Evolutionary conservation across 257 asterid genomes (phyloP).

Genomic region (Plantago elongata): DNA sequence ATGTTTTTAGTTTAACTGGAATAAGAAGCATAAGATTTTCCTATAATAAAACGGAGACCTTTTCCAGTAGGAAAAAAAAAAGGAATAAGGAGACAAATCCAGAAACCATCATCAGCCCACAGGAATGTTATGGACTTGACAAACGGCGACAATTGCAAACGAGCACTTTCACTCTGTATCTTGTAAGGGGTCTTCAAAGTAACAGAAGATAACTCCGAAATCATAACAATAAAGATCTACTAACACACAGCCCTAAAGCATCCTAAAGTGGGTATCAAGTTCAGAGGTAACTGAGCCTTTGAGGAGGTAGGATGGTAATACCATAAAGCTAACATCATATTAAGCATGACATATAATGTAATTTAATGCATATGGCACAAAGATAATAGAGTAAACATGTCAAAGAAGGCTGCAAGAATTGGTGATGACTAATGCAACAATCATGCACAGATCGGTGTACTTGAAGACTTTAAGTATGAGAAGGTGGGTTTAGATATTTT

Average conservation of each 20-base stretch:
- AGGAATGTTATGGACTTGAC: neutral
- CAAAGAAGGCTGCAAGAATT: constrained; percentile 15
- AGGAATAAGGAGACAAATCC: neutral
- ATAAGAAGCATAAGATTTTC: constrained; percentile 1
- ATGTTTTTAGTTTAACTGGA: neutral
- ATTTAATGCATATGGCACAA: neutral
- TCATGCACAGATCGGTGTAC: neutral
- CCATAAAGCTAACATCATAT: neutral
- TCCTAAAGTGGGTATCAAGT: constrained; percentile 1
- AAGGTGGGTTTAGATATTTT: constrained; percentile 20
- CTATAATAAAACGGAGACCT: constrained; percentile 6
- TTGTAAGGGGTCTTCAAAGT: too few relatives aligned
- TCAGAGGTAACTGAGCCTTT: constrained; percentile 4
- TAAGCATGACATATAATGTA: neutral
- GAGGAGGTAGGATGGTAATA: constrained; percentile 1
- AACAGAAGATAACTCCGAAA: neutral
- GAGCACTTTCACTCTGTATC: too few relatives aligned
- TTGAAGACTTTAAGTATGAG: neutral
- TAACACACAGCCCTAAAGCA: constrained; percentile 8
- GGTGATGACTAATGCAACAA: constrained; percentile 17
- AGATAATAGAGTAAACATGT: constrained; percentile 12
- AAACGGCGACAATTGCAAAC: neutral
- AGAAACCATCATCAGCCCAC: neutral
- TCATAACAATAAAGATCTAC: neutral
- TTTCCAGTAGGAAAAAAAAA: neutral